These are phyloP conservation scores for Mycena chlorophos DNA, from an alignment of 768 basidiomycete genomes.

Conservation along the genomic window DNA sequence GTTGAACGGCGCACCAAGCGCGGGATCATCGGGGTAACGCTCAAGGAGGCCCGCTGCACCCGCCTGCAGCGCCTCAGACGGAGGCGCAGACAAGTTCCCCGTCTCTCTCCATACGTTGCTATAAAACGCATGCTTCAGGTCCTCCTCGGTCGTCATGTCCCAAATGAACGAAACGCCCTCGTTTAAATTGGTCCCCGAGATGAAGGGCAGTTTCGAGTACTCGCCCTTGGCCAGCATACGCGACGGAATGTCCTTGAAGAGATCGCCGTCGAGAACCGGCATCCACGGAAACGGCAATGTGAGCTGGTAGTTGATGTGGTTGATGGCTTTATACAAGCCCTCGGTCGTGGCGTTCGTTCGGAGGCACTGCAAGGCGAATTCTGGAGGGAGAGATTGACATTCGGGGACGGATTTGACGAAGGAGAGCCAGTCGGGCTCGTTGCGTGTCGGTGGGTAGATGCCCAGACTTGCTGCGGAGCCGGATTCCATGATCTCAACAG, in stretches of 20 bases:
- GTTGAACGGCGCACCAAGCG: slow-evolving; percentile 22
- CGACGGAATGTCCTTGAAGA: slow-evolving; percentile 38
- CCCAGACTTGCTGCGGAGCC: slow-evolving; percentile 33
- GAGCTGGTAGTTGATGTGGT: slow-evolving; percentile 24
- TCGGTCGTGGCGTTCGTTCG: slow-evolving; percentile 24
- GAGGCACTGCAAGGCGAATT: slow-evolving; percentile 33
- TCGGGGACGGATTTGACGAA: slow-evolving; percentile 30
- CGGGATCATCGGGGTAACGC: slow-evolving; percentile 43
- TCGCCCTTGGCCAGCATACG: slow-evolving; percentile 29
- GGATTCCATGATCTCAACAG: slow-evolving; percentile 42
- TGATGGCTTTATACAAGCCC: slow-evolving; percentile 28
- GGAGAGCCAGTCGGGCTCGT: slow-evolving; percentile 31
- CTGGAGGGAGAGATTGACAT: slow-evolving; percentile 26
- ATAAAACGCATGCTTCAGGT: not conserved
- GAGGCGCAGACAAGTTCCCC: slow-evolving; percentile 2
- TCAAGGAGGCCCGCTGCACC: slow-evolving; percentile 30
- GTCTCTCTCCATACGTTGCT: not conserved
- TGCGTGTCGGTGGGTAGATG: slow-evolving; percentile 29
- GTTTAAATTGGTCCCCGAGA: slow-evolving; percentile 44
- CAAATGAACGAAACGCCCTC: slow-evolving; percentile 34
- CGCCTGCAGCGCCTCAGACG: slow-evolving; percentile 20
- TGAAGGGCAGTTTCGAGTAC: slow-evolving; percentile 42
- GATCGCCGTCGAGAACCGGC: slow-evolving; percentile 43
- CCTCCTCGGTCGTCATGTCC: no score
- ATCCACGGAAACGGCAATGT: slow-evolving; percentile 30